Percentiles rank a stretch among this genome's conserved stretches.
Evolutionary conservation across 2,329 filamentous ascomycete species (phyloP).

Genomic region (Aspergillus sp.): DNA sequence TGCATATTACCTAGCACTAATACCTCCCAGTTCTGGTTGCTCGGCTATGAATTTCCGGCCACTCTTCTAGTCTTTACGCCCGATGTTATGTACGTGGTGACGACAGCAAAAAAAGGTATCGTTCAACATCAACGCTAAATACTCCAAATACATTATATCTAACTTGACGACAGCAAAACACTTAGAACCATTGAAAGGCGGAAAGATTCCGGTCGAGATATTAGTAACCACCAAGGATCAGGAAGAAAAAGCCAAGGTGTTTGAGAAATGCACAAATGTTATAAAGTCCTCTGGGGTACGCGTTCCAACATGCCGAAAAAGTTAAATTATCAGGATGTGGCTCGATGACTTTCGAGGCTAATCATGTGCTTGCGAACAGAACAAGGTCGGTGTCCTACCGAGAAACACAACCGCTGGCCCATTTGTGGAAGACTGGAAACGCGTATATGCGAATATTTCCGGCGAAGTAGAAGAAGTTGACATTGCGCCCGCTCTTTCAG

Average conservation of each 20-base stretch:
- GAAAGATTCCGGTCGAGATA: conserved; percentile 89
- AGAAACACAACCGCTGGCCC: conserved; percentile 85
- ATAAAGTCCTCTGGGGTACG: conserved; percentile 85
- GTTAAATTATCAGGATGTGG: not conserved
- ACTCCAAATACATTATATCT: not conserved
- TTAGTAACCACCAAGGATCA: conserved; percentile 89
- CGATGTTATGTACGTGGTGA: conserved; percentile 87
- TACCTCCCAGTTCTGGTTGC: conserved; percentile 79
- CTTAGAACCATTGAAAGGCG: conserved; percentile 85
- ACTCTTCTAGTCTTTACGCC: conserved; percentile 90
- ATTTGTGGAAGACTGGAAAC: conserved; percentile 96
- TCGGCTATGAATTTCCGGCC: conserved; percentile 97
- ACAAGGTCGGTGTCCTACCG: conserved; percentile 82
- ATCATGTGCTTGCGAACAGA: conserved; percentile 49
- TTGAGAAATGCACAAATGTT: conserved; percentile 76
- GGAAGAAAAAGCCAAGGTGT: conserved; percentile 87
- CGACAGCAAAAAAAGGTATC: conserved; percentile 93
- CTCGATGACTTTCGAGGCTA: not conserved
- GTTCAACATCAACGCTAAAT: not conserved
- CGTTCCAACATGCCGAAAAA: conserved; percentile 20
- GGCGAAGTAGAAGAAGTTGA: conserved; percentile 90
- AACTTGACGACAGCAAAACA: conserved; percentile 70
- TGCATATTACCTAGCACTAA: not conserved
- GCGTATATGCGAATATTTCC: conserved; percentile 70
- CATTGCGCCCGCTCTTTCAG: conserved; percentile 76